Percentiles rank a stretch among this genome's conserved stretches.
These are phyloP conservation scores for Arctium minus DNA, from an alignment of 129 eudicot genomes.

Conservation along the genomic window DNA sequence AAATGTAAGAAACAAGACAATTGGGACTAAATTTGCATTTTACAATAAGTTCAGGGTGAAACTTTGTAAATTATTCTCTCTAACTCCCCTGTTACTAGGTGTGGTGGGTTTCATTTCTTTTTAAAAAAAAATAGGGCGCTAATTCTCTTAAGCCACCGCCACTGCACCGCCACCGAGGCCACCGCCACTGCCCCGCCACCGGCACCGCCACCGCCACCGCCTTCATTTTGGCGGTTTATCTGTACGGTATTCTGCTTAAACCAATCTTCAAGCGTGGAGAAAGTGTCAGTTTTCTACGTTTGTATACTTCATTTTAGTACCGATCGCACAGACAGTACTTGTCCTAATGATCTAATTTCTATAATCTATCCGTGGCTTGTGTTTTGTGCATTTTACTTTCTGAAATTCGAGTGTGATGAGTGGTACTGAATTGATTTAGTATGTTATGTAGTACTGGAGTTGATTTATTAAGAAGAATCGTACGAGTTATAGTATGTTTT, in stretches of 20 bases:
- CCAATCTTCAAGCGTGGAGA: neutral
- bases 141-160: neutral
- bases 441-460: neutral
- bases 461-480: neutral
- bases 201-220: neutral
- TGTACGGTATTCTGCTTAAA: neutral
- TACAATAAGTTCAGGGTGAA: too few relatives aligned
- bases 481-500: neutral
- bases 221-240: neutral
- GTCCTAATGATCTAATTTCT: neutral
- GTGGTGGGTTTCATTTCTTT: neutral
- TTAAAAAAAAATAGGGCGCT: neutral
- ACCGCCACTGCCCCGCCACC: neutral
- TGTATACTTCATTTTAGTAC: neutral
- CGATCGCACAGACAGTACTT: neutral
- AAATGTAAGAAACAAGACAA: too few relatives aligned
- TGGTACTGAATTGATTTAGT: neutral
- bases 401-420: neutral
- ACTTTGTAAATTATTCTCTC: too few relatives aligned
- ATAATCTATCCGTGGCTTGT: neutral
- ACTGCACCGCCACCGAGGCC: neutral
- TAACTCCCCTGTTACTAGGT: neutral
- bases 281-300: neutral
- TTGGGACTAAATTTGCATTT: too few relatives aligned
- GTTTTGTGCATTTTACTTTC: neutral